These are phyloP conservation scores for Trypethelium eluteriae DNA, from an alignment of 495 filamentous ascomycete species.

Conservation along the genomic window DNA sequence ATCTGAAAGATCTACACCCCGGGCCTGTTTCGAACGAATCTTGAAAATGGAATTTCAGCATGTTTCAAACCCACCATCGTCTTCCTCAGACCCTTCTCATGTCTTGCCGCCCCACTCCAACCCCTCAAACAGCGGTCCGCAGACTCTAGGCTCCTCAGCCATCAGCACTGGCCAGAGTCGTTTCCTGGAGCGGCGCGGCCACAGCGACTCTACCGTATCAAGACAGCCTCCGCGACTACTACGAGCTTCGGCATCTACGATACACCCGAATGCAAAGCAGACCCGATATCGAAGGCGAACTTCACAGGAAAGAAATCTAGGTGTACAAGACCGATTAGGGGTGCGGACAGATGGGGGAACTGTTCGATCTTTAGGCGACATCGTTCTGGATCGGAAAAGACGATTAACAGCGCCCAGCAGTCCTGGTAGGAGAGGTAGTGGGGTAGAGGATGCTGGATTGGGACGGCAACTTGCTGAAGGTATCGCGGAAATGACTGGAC, in stretches of 20 bases:
- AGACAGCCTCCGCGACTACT: neutral
- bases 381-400: conserved; percentile 16
- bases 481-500: neutral
- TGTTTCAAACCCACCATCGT: neutral
- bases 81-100: neutral
- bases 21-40: no score
- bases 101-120: neutral
- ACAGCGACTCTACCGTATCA: conserved; percentile 4
- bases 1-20: no score
- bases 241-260: neutral
- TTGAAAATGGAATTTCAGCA: no score
- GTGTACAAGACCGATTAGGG: neutral
- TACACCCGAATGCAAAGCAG: neutral
- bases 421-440: conserved; percentile 5
- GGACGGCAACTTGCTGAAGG: neutral
- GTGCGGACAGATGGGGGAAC: neutral
- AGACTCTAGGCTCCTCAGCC: neutral
- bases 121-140: neutral
- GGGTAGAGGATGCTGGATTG: neutral
- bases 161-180: neutral
- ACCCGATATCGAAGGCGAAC: neutral
- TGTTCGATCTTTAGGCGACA: neutral
- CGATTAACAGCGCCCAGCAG: conserved; percentile 20
- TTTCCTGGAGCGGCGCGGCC: neutral
- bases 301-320: neutral